Conservation (phyloP, 352 stramenopile species). For the Pythium rhizo-oryzae region DNA sequence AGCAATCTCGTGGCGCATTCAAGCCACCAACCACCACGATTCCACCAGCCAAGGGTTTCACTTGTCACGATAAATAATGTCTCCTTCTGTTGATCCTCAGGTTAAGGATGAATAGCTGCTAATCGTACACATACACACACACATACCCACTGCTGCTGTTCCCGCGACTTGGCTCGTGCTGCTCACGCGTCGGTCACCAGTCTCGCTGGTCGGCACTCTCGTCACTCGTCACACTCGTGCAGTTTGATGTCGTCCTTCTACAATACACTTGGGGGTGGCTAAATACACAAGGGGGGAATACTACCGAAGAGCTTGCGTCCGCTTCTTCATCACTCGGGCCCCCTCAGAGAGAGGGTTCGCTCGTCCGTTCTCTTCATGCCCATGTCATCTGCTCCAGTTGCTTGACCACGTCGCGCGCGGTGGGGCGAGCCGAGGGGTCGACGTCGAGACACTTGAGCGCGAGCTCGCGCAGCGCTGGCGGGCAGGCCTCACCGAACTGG, state of each 20-base stretch:
- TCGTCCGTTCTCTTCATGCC: slow-evolving; percentile 5
- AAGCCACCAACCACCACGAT: no score
- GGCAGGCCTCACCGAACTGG: slow-evolving; percentile 42
- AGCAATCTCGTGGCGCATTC: neutral
- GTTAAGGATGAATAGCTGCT: slow-evolving; percentile 9
- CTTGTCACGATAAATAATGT: neutral
- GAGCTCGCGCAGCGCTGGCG: slow-evolving; percentile 21
- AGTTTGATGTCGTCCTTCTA: neutral
- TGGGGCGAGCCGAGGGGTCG: slow-evolving; percentile 14
- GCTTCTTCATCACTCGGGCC: neutral
- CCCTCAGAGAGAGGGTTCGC: no score
- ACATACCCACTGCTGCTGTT: neutral
- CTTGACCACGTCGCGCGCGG: slow-evolving; percentile 21
- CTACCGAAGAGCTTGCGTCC: neutral
- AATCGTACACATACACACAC: slow-evolving; percentile 11
- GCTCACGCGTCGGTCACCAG: neutral
- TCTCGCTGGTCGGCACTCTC: no score
- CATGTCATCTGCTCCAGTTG: slow-evolving; percentile 25
- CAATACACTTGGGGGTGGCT: neutral
- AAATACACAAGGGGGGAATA: neutral
- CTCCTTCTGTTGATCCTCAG: neutral
- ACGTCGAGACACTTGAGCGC: slow-evolving; percentile 20
- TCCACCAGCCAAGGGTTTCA: no score
- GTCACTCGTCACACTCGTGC: no score
- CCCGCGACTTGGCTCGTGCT: no score